Conservation (phyloP, 495 filamentous ascomycete species). For the Xylaria palmicola region DNA sequence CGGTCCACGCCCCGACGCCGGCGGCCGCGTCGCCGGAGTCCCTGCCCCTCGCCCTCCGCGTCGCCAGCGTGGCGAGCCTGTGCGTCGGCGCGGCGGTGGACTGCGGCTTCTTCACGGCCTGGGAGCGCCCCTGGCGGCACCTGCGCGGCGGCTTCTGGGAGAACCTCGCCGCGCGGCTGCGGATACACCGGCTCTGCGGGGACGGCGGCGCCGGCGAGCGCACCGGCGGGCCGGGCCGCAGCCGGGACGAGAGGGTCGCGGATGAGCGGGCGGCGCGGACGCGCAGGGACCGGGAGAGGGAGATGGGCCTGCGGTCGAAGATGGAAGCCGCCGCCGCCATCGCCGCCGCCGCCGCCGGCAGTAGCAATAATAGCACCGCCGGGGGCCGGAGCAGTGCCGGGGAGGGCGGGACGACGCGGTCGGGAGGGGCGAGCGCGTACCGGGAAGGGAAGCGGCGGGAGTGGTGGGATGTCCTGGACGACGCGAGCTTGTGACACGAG, state of each 20-base stretch:
- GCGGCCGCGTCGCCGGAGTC: not conserved
- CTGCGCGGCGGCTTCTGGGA: conserved; percentile 49
- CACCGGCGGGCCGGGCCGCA: conserved; percentile 30
- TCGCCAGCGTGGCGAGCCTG: conserved; percentile 55
- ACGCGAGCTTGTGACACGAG: conserved; percentile 1
- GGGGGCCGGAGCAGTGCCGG: not conserved
- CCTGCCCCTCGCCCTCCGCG: conserved; percentile 49
- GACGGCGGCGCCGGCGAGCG: conserved; percentile 14
- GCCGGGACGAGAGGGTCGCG: conserved; percentile 45
- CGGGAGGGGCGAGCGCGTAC: conserved; percentile 21
- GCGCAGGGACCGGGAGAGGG: conserved; percentile 41
- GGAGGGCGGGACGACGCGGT: not conserved
- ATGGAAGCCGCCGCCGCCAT: not conserved
- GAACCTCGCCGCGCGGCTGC: conserved; percentile 22
- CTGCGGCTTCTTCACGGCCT: conserved; percentile 61
- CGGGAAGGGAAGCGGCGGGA: conserved; percentile 20
- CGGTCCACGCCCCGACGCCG: not conserved
- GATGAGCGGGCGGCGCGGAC: conserved; percentile 44
- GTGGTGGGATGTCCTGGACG: conserved; percentile 39
- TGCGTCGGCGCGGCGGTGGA: conserved; percentile 64
- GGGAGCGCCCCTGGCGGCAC: conserved; percentile 69
- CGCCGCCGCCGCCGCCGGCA: not conserved
- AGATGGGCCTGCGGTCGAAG: not conserved
- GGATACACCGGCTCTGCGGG: conserved; percentile 9
- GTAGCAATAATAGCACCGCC: not conserved